Conservation (phyloP, 2,329 filamentous ascomycete species). For the Trichoderma sp. region DNA sequence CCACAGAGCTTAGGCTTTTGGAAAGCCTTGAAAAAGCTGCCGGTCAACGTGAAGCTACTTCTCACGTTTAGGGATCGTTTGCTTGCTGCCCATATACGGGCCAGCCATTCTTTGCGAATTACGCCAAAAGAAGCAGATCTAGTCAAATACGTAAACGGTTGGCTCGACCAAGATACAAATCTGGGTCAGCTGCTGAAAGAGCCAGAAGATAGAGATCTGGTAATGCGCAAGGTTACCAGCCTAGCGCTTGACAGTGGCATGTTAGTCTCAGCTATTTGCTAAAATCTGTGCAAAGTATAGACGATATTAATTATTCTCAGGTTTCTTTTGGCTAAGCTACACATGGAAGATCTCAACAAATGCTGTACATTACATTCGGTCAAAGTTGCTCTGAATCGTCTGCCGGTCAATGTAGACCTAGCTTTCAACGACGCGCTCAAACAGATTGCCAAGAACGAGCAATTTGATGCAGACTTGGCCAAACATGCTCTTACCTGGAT, state of each 20-base stretch:
- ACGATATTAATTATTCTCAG: not conserved
- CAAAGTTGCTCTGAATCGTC: not conserved
- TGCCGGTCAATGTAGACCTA: not conserved
- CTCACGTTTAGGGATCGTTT: not conserved
- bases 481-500: not conserved
- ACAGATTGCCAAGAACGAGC: not conserved
- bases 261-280: not conserved
- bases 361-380: not conserved
- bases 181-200: not conserved
- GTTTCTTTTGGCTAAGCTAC: not conserved
- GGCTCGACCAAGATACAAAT: not conserved
- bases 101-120: not conserved
- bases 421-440: not conserved
- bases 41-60: not conserved
- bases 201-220: not conserved
- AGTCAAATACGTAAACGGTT: not conserved
- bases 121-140: not conserved
- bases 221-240: not conserved
- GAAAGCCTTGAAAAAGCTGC: not conserved
- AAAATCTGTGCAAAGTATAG: not conserved
- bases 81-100: not conserved
- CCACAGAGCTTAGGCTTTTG: too few species aligned
- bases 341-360: not conserved
- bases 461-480: not conserved
- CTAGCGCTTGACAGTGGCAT: not conserved